Evolutionary conservation across 352 stramenopile species (phyloP).

Genomic region (Globisporangium takayamanum): DNA sequence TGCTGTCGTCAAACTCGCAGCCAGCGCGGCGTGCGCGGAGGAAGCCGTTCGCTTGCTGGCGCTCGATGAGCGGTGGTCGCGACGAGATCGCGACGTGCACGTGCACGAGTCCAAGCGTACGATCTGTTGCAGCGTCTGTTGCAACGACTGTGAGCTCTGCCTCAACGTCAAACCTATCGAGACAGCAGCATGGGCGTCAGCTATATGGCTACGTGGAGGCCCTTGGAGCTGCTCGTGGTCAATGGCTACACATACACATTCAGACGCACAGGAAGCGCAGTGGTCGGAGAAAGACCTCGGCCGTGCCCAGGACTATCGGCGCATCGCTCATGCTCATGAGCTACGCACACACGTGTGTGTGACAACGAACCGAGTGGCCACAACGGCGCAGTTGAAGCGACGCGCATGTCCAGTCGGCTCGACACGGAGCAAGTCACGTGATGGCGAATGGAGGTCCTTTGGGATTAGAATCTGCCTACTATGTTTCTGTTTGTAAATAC

Average conservation of each 20-base stretch:
- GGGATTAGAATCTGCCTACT: not conserved
- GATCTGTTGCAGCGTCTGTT: not conserved
- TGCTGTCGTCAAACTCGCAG: conserved; percentile 9
- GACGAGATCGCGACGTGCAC: conserved; percentile 38
- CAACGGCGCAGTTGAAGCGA: too few species aligned
- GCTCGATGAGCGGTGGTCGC: conserved; percentile 25
- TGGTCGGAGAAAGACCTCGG: conserved; percentile 40
- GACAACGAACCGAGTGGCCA: too few species aligned
- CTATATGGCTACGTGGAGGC: too few species aligned
- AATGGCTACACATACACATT: not conserved
- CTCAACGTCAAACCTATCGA: conserved; percentile 44
- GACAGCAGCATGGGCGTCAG: not conserved
- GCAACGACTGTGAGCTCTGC: conserved; percentile 22
- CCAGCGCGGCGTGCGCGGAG: conserved; percentile 22
- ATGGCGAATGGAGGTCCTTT: not conserved
- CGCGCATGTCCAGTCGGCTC: too few species aligned
- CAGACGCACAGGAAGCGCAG: conserved; percentile 41
- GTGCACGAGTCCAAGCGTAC: conserved; percentile 22
- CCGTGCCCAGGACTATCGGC: conserved; percentile 23
- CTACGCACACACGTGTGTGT: too few species aligned
- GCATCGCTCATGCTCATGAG: conserved; percentile 2
- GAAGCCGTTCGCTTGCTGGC: conserved; percentile 28
- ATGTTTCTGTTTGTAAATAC: conserved; percentile 12
- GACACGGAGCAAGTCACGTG: not conserved
- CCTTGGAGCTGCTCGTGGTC: not conserved